Base-by-base conservation (phyloP, 495 filamentous ascomycete genomes). In the Neurospora africana region DNA sequence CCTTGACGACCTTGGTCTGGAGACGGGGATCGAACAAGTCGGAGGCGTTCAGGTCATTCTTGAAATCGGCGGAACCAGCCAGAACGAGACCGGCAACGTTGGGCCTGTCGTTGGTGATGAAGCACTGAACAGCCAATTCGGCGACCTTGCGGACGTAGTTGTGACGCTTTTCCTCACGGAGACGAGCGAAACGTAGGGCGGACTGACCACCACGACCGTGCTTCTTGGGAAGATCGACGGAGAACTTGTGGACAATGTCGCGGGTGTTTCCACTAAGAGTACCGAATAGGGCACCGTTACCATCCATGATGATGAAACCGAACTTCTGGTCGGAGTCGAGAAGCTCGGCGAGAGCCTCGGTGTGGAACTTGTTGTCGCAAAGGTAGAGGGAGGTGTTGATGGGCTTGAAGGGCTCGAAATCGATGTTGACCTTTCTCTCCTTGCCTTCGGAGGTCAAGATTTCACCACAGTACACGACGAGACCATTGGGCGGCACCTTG, bases 351-450 rank as follows among this genome's bases (percentile, higher is more conserved):
- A 99, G 85, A 8, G 95, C 95, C 81, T 99, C 95, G 41, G 95
- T 99, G 80, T 99, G 95, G 85, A 99, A 99, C 78, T 99, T 99
- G 86, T 99, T 99, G 86, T 99, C 95, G 85, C 95, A 99, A 36
- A 99, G 90, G 81, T 99, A 99, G 10, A 99, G 89, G 11, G 95
- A 99, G 6, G 95, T 99, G 83, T 99, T 99, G 88, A 99, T 98
- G 27, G 95, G 95, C 86, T 98, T 99, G 87, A 99, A 99, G 17
- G 95, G 95, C 80, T 99, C 95, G 79, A 99, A 99, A 78, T 98
- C 96, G 79, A 98, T 98, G 83, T 98, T 99, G 84, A 99, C 95
- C 87, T 97, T 98, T 73, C 95, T 88, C 82, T 99, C 95, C 82
- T 99, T 99, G 81, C 95, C 95, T 85, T 99, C 95, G 10, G 90